Evolutionary conservation across 108 stramenopile species (phyloP), one percentile per base, ranked within the genome.

Genomic region (Pseudonitzschia pungens): DNA sequence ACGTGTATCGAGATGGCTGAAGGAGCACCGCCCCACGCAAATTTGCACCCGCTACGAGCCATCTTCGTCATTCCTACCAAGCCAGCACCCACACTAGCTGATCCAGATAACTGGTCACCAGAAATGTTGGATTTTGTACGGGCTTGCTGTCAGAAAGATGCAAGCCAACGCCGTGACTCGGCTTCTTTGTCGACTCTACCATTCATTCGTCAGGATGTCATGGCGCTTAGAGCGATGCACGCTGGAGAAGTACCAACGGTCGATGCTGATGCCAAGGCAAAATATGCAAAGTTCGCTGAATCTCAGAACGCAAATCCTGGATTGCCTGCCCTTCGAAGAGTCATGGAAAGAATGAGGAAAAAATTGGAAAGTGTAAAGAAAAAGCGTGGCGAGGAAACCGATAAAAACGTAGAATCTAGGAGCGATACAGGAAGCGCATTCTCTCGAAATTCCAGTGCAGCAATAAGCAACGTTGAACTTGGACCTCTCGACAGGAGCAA

Each of bases 1-100:
- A 99, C 98, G 11, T 82, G 84, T 20, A 97, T 99, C 50, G 98
- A 99, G 84, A 91, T 99, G 93, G 97, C 97, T 1, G 97, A 98
- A 73, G 98, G 98, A 0, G 88, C 93, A 55, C 99, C 99, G 6
- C 99, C 99, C n/a, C 96, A 97, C 72, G 86, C 92, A 44, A 93
- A 97, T 65, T 78, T 99, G 44, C 92, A 97, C 79, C 98, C 97
- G 7, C 70, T 96, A 26, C 68, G 92, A 28, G 94, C 92, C 16
- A 91, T 96, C 73, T 96, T 96, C 77, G 80, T 92, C 18, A 96
- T 96, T 73, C 94, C 94, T 0, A 91, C 86, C 28, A 93, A 92
- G 75, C 90, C 92, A 36, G 90, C 92, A 42, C 94, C 94, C 0
- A 93, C 90, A 18, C 72, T 96, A 52, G 89, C 89, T 10, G 92